Evolutionary conservation across 164 flowering plant species (phyloP).

Genomic region (Magnolia officinalis): DNA sequence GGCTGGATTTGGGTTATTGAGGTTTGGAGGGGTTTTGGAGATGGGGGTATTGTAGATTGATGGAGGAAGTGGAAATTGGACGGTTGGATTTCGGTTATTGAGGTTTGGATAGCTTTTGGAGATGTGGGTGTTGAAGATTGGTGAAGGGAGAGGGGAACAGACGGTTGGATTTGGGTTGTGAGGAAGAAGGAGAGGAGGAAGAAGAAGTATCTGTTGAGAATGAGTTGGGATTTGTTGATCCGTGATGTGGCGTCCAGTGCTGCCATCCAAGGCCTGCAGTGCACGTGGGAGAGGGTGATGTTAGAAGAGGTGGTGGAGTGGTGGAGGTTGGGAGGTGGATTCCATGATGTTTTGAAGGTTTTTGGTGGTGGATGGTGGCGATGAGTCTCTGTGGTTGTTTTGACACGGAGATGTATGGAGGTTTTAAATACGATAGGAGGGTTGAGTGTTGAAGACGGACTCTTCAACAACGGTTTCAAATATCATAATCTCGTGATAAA

Average conservation of each 20-base stretch:
- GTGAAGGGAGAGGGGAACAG: background rate
- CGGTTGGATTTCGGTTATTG: background rate
- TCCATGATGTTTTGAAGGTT: background rate
- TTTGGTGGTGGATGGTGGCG: too few relatives aligned
- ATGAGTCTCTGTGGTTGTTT: too few relatives aligned
- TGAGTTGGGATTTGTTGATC: slow-evolving; percentile 21
- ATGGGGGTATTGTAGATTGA: background rate
- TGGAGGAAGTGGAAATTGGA: background rate
- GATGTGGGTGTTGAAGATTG: slow-evolving; percentile 2
- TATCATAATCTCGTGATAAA: too few relatives aligned
- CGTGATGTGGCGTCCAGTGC: background rate
- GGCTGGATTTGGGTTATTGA: background rate
- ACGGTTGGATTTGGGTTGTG: slow-evolving; percentile 1
- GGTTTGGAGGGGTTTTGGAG: background rate
- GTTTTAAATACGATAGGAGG: too few relatives aligned
- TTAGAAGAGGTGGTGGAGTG: background rate
- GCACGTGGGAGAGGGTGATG: background rate
- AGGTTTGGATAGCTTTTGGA: background rate
- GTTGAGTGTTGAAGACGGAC: too few relatives aligned
- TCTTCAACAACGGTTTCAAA: too few relatives aligned
- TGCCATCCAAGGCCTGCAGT: slow-evolving; percentile 20
- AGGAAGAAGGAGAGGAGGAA: slow-evolving; percentile 30
- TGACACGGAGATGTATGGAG: too few relatives aligned
- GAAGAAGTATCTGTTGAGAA: slow-evolving; percentile 34
- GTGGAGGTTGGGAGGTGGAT: background rate